Evolutionary conservation across 768 basidiomycete genomes (phyloP).

Genomic region (Lentinula sp.): DNA sequence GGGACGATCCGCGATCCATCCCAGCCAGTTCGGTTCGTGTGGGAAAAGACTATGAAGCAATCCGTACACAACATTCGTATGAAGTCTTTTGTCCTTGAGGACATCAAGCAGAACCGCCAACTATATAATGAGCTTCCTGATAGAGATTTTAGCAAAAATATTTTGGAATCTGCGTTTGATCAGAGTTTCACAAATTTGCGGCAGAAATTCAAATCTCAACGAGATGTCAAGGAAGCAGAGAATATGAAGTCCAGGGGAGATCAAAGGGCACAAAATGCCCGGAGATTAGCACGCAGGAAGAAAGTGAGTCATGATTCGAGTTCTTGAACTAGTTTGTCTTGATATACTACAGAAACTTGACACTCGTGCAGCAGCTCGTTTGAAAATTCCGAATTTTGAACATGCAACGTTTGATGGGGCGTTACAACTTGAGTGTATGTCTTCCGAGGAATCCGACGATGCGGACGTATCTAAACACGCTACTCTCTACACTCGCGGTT

Average conservation of each 20-base stretch:
- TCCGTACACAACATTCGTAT: slow-evolving; percentile 69
- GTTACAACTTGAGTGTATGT: slow-evolving; percentile 72
- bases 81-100: slow-evolving; percentile 57
- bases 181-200: slow-evolving; percentile 65
- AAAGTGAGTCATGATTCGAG: slow-evolving; percentile 35
- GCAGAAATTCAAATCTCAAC: slow-evolving; percentile 60
- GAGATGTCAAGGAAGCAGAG: slow-evolving; percentile 38
- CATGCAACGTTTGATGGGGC: slow-evolving; percentile 68
- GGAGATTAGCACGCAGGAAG: slow-evolving; percentile 58
- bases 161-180: slow-evolving; percentile 58
- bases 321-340: slow-evolving; percentile 7
- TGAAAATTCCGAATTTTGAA: slow-evolving; percentile 45
- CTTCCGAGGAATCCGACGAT: slow-evolving; percentile 68
- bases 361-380: slow-evolving; percentile 55
- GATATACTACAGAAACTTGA: slow-evolving; percentile 51
- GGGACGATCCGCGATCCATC: slow-evolving; percentile 35
- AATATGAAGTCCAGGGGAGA: slow-evolving; percentile 50
- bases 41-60: slow-evolving; percentile 74
- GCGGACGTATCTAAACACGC: slow-evolving; percentile 15
- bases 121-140: slow-evolving; percentile 60
- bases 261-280: slow-evolving; percentile 52
- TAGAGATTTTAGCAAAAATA: slow-evolving; percentile 60
- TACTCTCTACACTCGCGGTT: slow-evolving; percentile 51
- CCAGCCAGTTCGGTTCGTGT: slow-evolving; percentile 70
- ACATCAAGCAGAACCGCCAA: slow-evolving; percentile 50